Conservation (phyloP, 768 basidiomycete genomes). For the Leccinum pellstonianum region DNA sequence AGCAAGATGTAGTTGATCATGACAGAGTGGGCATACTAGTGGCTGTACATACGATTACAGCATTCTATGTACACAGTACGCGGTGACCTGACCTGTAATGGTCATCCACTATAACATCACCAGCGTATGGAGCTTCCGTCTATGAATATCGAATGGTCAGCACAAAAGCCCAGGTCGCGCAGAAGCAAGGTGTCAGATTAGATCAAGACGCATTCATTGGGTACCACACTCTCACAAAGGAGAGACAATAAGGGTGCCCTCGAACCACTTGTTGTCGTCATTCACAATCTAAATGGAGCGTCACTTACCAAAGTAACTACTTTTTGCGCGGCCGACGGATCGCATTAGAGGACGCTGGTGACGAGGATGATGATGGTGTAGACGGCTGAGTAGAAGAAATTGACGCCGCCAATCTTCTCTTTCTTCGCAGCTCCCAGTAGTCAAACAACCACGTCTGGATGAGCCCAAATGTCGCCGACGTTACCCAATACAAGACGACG, state of each 20-base stretch:
- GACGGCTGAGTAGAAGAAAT: background rate
- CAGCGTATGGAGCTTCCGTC: background rate
- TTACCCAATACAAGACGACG: slow-evolving; percentile 73
- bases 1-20: slow-evolving; percentile 95
- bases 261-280: slow-evolving; percentile 77
- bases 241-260: slow-evolving; percentile 52
- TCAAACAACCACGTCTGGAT: slow-evolving; percentile 75
- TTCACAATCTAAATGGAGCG: slow-evolving; percentile 29
- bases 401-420: slow-evolving; percentile 16
- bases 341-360: background rate
- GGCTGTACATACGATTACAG: slow-evolving; percentile 24
- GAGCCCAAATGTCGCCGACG: slow-evolving; percentile 72
- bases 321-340: slow-evolving; percentile 9
- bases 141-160: slow-evolving; percentile 11
- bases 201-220: slow-evolving; percentile 80
- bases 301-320: slow-evolving; percentile 22
- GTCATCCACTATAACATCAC: background rate
- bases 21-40: slow-evolving; percentile 14
- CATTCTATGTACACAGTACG: background rate
- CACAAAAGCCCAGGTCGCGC: background rate
- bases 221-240: slow-evolving; percentile 39
- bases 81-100: too few relatives aligned
- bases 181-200: slow-evolving; percentile 68
- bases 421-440: slow-evolving; percentile 52
- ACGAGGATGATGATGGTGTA: background rate